Evolutionary conservation across 2,329 filamentous ascomycete species (phyloP), one percentile per base, ranked within the genome.

Genomic region (Pseudogymnoascus sp.): DNA sequence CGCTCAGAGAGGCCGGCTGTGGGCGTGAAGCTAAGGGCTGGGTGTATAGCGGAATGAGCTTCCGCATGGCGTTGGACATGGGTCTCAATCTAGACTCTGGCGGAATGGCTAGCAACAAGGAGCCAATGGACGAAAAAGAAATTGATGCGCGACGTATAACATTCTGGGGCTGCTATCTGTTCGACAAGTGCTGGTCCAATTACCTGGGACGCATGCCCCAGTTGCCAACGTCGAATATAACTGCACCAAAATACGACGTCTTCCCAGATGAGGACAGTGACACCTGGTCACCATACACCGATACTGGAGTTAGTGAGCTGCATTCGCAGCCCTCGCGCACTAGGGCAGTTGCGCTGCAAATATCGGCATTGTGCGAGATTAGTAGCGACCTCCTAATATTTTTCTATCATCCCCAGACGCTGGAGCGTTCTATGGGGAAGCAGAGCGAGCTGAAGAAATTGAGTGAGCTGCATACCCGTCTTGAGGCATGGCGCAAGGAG

Each of bases 171-270:
- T 97, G 92, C 72, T 97, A 94, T 73, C 76, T 96, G n/a, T 96
- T 97, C 72, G 94, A 99, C 77, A 97, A 97, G 80, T 96, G 91
- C 73, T 97, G 93, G 92, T 96, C 92, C 58, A 97, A 97, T 72
- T 97, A 97, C 68, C 82, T 97, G 25, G 93, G 94, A 57, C 87
- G 94, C 43, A 79, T 97, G 64, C 93, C 94, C 9, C 93, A 97
- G 72, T 78, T 97, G 9, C 87, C 90, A 0, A 86, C 84, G 41
- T 85, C 85, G 30, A 89, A 89, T 6, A 89, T 91, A 68, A 96
- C 88, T 34, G 90, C 91, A 1, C 88, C 90, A 25, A 96, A 93
- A 72, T 89, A 91, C 65, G 92, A 97, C 63, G 90, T 97, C 9
- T 94, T 96, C 67, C 91, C 91, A 0, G 82, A 85, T 59, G 94